These are phyloP conservation scores for Ustilago sp. DNA, from an alignment of 1,284 basidiomycete genomes.

Conservation along the genomic window DNA sequence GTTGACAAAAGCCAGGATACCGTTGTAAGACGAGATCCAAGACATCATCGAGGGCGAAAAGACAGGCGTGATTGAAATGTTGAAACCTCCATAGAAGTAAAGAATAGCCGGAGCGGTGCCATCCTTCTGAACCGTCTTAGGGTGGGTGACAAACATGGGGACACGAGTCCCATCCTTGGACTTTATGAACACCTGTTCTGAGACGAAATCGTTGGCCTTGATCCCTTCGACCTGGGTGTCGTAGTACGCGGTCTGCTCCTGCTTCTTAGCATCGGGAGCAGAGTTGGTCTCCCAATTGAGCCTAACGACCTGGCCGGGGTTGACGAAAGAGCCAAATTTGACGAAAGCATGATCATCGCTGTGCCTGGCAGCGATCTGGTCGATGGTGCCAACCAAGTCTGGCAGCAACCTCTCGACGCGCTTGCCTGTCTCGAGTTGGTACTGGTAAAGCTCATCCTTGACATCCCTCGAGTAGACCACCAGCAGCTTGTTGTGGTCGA, in stretches of 20 bases:
- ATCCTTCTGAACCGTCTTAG: constrained; percentile 79
- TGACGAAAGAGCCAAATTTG: constrained; percentile 78
- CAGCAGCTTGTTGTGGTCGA: constrained; percentile 76
- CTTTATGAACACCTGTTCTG: constrained; percentile 75
- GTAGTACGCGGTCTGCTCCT: constrained; percentile 73
- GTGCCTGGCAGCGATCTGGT: constrained; percentile 74
- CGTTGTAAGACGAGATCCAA: constrained; percentile 80
- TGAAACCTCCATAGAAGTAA: constrained; percentile 75
- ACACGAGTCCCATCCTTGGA: constrained; percentile 84
- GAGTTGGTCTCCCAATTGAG: constrained; percentile 52
- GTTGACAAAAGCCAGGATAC: constrained; percentile 76
- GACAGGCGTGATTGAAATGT: constrained; percentile 78
- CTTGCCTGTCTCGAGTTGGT: constrained; percentile 75
- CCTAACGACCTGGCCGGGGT: constrained; percentile 76
- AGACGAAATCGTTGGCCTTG: constrained; percentile 78
- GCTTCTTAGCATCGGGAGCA: constrained; percentile 58
- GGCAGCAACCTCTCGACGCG: constrained; percentile 75
- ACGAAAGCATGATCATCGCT: constrained; percentile 79
- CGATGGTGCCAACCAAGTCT: constrained; percentile 79
- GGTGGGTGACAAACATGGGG: constrained; percentile 87
- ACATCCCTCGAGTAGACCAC: constrained; percentile 82
- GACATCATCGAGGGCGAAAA: constrained; percentile 82
- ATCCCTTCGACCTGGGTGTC: constrained; percentile 78
- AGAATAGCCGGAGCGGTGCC: constrained; percentile 83
- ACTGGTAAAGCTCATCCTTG: constrained; percentile 84